Base-by-base conservation (phyloP, 2,329 filamentous ascomycete species). In the Botryotinia narcissicola region DNA sequence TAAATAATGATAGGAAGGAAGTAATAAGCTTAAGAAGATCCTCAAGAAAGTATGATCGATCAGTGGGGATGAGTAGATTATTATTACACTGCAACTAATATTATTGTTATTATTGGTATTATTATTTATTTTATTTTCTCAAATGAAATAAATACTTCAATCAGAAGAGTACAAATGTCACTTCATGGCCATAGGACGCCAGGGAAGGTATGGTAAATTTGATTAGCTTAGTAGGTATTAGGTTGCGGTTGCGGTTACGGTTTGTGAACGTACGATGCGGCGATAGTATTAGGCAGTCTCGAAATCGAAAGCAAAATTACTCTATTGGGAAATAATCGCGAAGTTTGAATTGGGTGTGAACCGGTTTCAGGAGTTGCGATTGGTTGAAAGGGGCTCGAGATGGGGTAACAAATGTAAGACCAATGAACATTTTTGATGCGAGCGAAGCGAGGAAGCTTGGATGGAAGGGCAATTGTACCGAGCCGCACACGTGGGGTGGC, bases 271-370 rank as follows among this genome's bases (percentile, higher is more conserved):
- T 32, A 51, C 69, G 59, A 51, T 71, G 32, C 57, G 22, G 57
- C 69, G 69, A 51, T 63, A 70, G 40, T 37, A 25, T 62, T 44
- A 61, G 42, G 48, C 54, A 57, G 70, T 72, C 42, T 54, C 59
- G 42, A 54, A 57, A 66, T 20, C 9, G 48, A 54, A n/a, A n/a
- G n/a, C 9, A 32, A 20, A n/a, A 54, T 71, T 32, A 72, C 70
- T 42, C 46, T 10, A 54, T 67, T 32, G 16, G 70, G 70, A 51
- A 72, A 72, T 72, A 72, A 72, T 72, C 70, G 70, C 70, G 70
- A 72, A 44, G 29, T 42, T 51, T 67, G 59, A 72, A 66, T 35
- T 72, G 70, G 37, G n/a, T 14, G 44, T 37, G 35, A 72, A 72
- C 70, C 70, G 18, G 70, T 72, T 64, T 64, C 46, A 66, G 18